These are phyloP conservation scores for Ormosia semicastrata DNA, from an alignment of 306 rosid genomes.

Conservation along the genomic window DNA sequence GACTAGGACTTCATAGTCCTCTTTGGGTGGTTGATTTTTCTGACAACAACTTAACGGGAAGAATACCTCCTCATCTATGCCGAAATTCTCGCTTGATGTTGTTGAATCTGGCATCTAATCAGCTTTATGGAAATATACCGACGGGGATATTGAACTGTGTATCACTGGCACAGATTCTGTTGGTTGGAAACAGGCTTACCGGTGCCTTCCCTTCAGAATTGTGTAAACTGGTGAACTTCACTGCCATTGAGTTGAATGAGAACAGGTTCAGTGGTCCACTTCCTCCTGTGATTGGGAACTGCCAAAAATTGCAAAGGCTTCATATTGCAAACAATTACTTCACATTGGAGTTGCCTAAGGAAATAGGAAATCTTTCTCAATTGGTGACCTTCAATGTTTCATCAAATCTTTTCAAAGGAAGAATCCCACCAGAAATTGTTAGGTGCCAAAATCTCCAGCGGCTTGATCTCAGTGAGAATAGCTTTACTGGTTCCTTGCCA, in stretches of 20 bases:
- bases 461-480: slow-evolving; percentile 80
- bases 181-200: slow-evolving; percentile 62
- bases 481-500: slow-evolving; percentile 62
- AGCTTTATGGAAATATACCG: slow-evolving; percentile 68
- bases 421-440: slow-evolving; percentile 62
- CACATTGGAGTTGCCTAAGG: slow-evolving; percentile 73
- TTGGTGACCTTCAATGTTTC: slow-evolving; percentile 88
- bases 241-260: slow-evolving; percentile 70
- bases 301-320: slow-evolving; percentile 85
- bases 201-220: slow-evolving; percentile 79
- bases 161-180: slow-evolving; percentile 66
- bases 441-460: slow-evolving; percentile 81
- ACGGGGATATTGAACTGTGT: slow-evolving; percentile 58
- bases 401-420: slow-evolving; percentile 64
- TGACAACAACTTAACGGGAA: slow-evolving; percentile 63
- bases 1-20: slow-evolving; percentile 62
- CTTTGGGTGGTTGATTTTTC: slow-evolving; percentile 99
- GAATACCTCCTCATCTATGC: slow-evolving; percentile 79
- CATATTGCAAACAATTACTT: slow-evolving; percentile 78
- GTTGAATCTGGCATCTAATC: slow-evolving; percentile 70
- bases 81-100: slow-evolving; percentile 55
- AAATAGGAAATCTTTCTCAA: slow-evolving; percentile 76
- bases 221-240: slow-evolving; percentile 70
- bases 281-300: slow-evolving; percentile 59
- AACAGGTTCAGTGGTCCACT: slow-evolving; percentile 81